Base-by-base conservation (phyloP, 768 basidiomycete species). In the Scleroderma bovista region DNA sequence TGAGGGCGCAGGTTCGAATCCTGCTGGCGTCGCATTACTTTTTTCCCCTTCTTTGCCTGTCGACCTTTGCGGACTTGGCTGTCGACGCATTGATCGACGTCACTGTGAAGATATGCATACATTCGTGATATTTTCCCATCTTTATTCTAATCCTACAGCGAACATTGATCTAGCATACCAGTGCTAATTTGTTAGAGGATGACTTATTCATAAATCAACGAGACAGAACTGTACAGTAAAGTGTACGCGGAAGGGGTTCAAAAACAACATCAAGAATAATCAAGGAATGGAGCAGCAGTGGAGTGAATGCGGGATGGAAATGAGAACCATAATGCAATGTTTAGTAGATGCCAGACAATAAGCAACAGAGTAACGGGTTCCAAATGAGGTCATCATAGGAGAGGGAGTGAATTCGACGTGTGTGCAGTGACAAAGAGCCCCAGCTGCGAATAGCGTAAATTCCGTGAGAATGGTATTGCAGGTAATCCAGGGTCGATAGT, bases 1-100 rank as follows among this genome's bases (percentile, higher is more conserved):
- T 62, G 61, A 63, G 61, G 60, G 69, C 71, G 71, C 64, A 72
- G 69, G 71, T 72, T 72, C 71, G 63, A 72, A 60, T 71, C 71
- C 69, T 72, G 69, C 71, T 69, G 67, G 69, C 63, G 70, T 72
- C 71, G 70, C 17, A 1, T 22, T 10, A 3, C 46, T 53, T 51
- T 54, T 47, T 24, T n/a, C n/a, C n/a, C 43, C 36, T 20, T 10
- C 29, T 32, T 40, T 40, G 19, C 10, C 20, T 10, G 8, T 12
- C 23, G 7, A 7, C 26, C 5, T 29, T 29, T 9, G 26, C 26
- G 26, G 26, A 29, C 9, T 29, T 29, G 26, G 26, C 26, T 29
- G 26, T 29, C 26, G 9, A 29, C 26, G 26, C 26, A 29, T 29
- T 29, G 26, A 29, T 29, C 26, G 26, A 29, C 26, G 26, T 29